Base-by-base conservation (phyloP, 306 rosid species). In the Lagenaria siceraria region DNA sequence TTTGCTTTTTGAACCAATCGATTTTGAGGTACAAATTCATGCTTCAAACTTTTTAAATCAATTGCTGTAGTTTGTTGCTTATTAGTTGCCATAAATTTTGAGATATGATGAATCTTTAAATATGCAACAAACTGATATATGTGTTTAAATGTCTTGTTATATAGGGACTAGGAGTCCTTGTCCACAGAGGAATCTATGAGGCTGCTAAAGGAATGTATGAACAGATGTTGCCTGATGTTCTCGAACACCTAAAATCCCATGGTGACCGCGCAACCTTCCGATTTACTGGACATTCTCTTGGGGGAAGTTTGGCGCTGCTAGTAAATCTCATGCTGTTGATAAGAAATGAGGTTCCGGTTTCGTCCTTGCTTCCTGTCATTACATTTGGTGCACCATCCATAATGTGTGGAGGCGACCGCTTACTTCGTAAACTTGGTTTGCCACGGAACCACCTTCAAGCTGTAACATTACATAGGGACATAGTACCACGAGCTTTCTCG, bases 161-260 rank as follows among this genome's bases (percentile, higher is more conserved):
- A 59, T 73, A 95, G 99, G 97, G 88, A 25, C 81, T 92, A 31
- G 97, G 83, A 85, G 88, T 95, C 64, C 85, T 84, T 82, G 97
- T 95, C 76, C 99, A 95, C 75, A 87, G 98, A 89, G 99, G 98
- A 69, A 95, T 95, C 80, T 95, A 95, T 1, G 98, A 95, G 90
- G 99, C 97, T 74, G 98, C 99, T 0, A 95, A 95, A 87, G 97
- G 97, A 77, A 87, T 95, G 19, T 95, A 90, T 68, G 87, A 88
- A 79, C 93, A 92, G 83, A 88, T 95, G 96, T 81, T 95, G 84
- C 98, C 99, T 6, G 97, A 90, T 81, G 85, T 92, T 56, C 91
- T 6, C 2, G 83, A 84, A 10, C 99, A 95, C 80, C 87, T 90
- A 59, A 85, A 85, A 78, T 85, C 92, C 53, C 83, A 27, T 10